Evolutionary conservation across 768 basidiomycete genomes (phyloP).

Genomic region (Tulasnella sp.): DNA sequence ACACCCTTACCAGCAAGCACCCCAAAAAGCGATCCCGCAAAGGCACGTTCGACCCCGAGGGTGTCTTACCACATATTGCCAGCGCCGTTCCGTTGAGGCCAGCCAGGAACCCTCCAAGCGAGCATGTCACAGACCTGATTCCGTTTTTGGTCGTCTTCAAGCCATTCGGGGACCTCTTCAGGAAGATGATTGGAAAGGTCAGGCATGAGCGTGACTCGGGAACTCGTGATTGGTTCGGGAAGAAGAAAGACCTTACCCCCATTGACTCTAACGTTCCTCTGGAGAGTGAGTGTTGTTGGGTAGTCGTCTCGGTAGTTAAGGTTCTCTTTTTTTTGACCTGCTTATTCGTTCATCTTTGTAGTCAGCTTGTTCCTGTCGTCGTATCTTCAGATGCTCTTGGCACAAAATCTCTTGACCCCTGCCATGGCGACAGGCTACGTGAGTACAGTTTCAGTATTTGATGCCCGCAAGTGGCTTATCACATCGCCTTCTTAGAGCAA

Average conservation of each 20-base stretch:
- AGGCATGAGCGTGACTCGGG: constrained; percentile 12
- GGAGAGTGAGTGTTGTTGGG: constrained; percentile 23
- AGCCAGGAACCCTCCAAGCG: constrained; percentile 47
- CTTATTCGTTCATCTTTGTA: constrained; percentile 40
- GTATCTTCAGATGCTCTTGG: constrained; percentile 40
- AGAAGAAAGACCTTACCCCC: constrained; percentile 28
- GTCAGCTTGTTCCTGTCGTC: constrained; percentile 46
- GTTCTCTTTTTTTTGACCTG: not conserved
- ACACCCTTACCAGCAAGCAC: constrained; percentile 11
- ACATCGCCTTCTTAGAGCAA: constrained; percentile 6
- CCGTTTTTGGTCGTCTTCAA: constrained; percentile 44
- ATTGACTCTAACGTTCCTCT: constrained; percentile 25
- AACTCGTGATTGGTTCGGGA: constrained; percentile 18
- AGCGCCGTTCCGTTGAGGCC: constrained; percentile 31
- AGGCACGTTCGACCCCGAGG: constrained; percentile 13
- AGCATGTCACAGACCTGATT: constrained; percentile 39
- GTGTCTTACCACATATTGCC: constrained; percentile 12
- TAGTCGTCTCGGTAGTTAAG: too few relatives aligned
- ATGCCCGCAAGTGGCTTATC: not conserved
- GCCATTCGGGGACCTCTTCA: constrained; percentile 26
- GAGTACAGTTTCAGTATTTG: constrained; percentile 12
- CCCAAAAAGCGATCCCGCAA: constrained; percentile 12
- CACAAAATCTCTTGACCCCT: constrained; percentile 35
- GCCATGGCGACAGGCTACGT: constrained; percentile 42
- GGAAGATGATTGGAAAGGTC: constrained; percentile 3